Evolutionary conservation across 495 filamentous ascomycete species (phyloP).

Genomic region (Aspergillus olivimuriae): DNA sequence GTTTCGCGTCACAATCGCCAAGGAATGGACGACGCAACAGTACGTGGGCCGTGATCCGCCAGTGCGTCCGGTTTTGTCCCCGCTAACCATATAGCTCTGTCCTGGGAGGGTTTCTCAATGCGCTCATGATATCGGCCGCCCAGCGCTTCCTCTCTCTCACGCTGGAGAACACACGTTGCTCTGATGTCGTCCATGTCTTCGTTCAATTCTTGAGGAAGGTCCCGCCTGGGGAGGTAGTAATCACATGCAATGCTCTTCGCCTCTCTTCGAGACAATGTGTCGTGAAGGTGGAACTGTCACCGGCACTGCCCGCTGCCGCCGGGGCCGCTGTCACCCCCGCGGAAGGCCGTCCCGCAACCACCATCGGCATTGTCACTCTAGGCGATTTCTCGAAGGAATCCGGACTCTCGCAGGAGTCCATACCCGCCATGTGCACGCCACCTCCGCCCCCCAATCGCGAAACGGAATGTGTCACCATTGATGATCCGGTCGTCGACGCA

Average conservation of each 20-base stretch:
- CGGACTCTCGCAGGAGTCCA: constrained; percentile 8
- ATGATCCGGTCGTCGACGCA: constrained; percentile 18
- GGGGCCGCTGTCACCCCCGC: background rate
- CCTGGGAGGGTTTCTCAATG: constrained; percentile 16
- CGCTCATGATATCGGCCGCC: constrained; percentile 13
- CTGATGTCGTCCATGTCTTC: constrained; percentile 18
- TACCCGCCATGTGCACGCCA: background rate
- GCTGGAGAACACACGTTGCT: constrained; percentile 6
- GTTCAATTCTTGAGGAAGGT: constrained; percentile 18
- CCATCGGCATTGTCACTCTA: constrained; percentile 14
- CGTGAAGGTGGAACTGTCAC: constrained; percentile 14
- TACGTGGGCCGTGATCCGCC: constrained; percentile 6
- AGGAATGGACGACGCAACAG: constrained; percentile 20
- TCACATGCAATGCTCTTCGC: constrained; percentile 10
- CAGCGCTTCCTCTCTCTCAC: constrained; percentile 10
- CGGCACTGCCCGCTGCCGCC: background rate
- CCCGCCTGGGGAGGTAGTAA: constrained; percentile 7
- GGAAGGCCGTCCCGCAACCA: background rate
- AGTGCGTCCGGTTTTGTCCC: background rate
- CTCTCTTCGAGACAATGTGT: constrained; percentile 14
- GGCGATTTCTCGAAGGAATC: constrained; percentile 12
- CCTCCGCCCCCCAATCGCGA: constrained; percentile 8
- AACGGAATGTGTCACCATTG: constrained; percentile 15
- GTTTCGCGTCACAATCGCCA: constrained; percentile 11
- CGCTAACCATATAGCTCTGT: constrained; percentile 14